A percentile compares a stretch with the other conserved stretches of the same genome.
phyloP scores from a whole-genome alignment of 208 protist genomes.

The Leishmania amazonensis region DNA sequence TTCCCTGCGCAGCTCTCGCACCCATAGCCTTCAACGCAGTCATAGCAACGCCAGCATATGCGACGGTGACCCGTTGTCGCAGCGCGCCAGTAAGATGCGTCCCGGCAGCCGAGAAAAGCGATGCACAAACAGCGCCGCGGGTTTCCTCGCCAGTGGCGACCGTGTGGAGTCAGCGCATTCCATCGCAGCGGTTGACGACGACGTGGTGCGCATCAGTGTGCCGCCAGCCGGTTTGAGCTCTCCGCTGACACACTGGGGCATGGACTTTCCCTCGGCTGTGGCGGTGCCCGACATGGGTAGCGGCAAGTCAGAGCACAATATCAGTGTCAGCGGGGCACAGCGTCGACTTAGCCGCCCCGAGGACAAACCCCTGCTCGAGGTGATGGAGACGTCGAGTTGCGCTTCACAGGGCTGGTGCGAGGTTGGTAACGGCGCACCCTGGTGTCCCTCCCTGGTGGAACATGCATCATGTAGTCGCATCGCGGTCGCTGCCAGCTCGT shows the following conservation, averaged over 20 bases:
- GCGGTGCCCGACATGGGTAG: constrained; percentile 4
- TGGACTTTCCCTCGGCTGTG: neutral
- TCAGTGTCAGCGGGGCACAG: constrained; percentile 4
- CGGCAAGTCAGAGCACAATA: constrained; percentile 6
- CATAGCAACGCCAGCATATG: constrained; percentile 19
- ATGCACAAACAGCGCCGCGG: neutral
- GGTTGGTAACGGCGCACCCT: neutral
- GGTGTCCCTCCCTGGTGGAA: neutral
- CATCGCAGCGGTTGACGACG: constrained; percentile 10
- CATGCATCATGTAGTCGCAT: constrained; percentile 1
- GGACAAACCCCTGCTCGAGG: constrained; percentile 25
- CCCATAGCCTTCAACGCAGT: constrained; percentile 21
- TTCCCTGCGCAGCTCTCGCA: constrained; percentile 17
- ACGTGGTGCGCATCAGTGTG: constrained; percentile 14
- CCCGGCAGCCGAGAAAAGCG: constrained; percentile 17
- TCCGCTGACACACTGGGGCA: neutral
- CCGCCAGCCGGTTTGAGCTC: constrained; percentile 9
- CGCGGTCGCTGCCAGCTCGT: neutral
- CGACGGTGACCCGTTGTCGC: neutral
- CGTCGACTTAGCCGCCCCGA: constrained; percentile 25
- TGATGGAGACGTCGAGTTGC: constrained; percentile 33
- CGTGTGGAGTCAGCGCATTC: constrained; percentile 11
- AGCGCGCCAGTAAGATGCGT: constrained; percentile 4
- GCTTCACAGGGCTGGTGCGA: constrained; percentile 16
- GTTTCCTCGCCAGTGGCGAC: neutral